Percentiles rank a stretch among this genome's conserved stretches.
Conservation (phyloP, 495 filamentous ascomycete genomes). For the Halenospora varia region DNA sequence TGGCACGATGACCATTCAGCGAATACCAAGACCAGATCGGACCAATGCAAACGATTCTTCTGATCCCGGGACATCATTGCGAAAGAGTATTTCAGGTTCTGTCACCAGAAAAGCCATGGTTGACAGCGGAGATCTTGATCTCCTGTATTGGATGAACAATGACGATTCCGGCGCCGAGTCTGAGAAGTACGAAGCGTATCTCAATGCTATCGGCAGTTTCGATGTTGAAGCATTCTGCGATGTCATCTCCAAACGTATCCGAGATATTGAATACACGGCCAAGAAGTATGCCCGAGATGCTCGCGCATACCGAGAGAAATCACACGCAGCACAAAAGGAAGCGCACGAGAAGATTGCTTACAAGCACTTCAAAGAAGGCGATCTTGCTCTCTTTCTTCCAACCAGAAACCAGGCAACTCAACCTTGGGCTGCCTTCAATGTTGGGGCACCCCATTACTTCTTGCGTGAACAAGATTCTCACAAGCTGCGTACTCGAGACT, state of each 20-base stretch:
- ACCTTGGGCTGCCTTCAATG: conserved; percentile 98
- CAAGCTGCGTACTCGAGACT: conserved; percentile 77
- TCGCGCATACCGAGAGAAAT: conserved; percentile 80
- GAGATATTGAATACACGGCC: conserved; percentile 83
- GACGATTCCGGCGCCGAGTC: conserved; percentile 62
- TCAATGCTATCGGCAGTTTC: conserved; percentile 66
- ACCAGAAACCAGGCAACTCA: conserved; percentile 90
- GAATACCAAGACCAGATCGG: conserved; percentile 62
- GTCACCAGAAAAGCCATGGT: conserved; percentile 30
- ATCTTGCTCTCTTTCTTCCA: conserved; percentile 91
- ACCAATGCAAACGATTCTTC: conserved; percentile 50
- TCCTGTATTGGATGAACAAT: conserved; percentile 75
- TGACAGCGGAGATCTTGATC: conserved; percentile 54
- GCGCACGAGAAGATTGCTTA: conserved; percentile 97
- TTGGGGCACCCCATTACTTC: conserved; percentile 95
- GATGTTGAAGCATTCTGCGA: conserved; percentile 81
- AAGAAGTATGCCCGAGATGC: conserved; percentile 89
- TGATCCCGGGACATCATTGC: conserved; percentile 57
- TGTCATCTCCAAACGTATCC: conserved; percentile 76
- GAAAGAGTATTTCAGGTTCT: conserved; percentile 37
- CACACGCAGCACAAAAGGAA: conserved; percentile 78
- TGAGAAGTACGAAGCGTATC: conserved; percentile 65
- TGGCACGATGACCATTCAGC: conserved; percentile 70
- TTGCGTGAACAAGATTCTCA: conserved; percentile 88
- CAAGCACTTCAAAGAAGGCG: conserved; percentile 91